Conservation (phyloP, 2,329 filamentous ascomycete species). For the Penicillium olsonii region DNA sequence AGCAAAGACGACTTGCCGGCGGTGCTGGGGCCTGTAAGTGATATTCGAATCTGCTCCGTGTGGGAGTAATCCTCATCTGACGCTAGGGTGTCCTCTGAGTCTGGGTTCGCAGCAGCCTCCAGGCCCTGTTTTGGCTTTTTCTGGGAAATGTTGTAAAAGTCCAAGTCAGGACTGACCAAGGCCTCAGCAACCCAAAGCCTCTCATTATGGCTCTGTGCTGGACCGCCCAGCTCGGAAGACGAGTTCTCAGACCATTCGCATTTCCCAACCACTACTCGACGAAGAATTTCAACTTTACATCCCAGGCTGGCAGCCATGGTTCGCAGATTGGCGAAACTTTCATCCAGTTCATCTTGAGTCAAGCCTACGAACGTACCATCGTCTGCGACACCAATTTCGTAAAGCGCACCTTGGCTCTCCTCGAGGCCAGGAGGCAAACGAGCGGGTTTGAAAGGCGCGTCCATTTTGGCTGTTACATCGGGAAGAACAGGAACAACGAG, state of each 20-base stretch:
- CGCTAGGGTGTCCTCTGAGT: not conserved
- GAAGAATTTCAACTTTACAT: slow-evolving; percentile 77
- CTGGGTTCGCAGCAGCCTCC: not conserved
- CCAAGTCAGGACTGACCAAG: slow-evolving; percentile 73
- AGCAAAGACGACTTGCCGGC: slow-evolving; percentile 91
- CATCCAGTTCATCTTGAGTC: slow-evolving; percentile 85
- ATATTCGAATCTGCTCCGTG: slow-evolving; percentile 78
- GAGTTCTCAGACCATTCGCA: slow-evolving; percentile 61
- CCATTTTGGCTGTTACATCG: slow-evolving; percentile 62
- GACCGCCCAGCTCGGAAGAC: slow-evolving; percentile 19
- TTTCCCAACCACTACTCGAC: slow-evolving; percentile 80
- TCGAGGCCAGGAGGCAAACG: slow-evolving; percentile 74
- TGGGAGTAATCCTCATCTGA: slow-evolving; percentile 44
- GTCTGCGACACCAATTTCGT: slow-evolving; percentile 95
- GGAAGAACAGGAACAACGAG: slow-evolving; percentile 75
- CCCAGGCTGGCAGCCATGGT: slow-evolving; percentile 93
- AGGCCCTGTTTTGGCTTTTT: slow-evolving; percentile 3
- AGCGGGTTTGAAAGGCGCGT: slow-evolving; percentile 53
- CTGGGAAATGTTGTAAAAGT: slow-evolving; percentile 37
- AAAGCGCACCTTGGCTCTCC: slow-evolving; percentile 88
- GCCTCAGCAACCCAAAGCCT: slow-evolving; percentile 88
- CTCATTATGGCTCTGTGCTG: slow-evolving; percentile 40
- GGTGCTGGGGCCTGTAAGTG: slow-evolving; percentile 82
- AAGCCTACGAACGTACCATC: slow-evolving; percentile 89
- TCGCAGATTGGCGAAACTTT: slow-evolving; percentile 80